A percentile compares a stretch with the other conserved stretches of the same genome.
phyloP scores from a whole-genome alignment of 208 protist species.

The Leishmania mexicana region DNA sequence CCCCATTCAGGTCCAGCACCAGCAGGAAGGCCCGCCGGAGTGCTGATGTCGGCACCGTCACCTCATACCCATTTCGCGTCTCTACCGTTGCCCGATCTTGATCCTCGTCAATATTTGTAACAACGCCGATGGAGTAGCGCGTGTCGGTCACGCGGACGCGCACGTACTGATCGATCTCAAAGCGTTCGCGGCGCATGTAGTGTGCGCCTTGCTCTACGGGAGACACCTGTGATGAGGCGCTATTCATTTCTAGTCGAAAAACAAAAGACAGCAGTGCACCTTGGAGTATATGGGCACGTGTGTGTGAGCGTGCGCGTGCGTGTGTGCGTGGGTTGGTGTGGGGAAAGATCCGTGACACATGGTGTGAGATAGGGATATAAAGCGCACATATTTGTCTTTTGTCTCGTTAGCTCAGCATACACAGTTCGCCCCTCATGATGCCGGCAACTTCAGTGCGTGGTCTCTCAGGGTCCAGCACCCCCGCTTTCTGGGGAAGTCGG shows the following conservation, averaged over 20 bases:
- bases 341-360: background rate
- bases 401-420: no score
- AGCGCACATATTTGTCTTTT: background rate
- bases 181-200: constrained; percentile 51
- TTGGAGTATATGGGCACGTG: background rate
- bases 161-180: constrained; percentile 87
- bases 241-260: constrained; percentile 21
- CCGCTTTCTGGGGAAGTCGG: no score
- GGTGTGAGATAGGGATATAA: background rate
- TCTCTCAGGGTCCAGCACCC: no score
- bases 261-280: background rate
- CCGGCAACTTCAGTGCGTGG: no score
- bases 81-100: constrained; percentile 61
- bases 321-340: background rate
- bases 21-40: constrained; percentile 84
- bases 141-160: constrained; percentile 66
- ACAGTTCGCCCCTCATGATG: no score
- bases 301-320: background rate
- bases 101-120: constrained; percentile 58
- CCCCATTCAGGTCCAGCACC: constrained; percentile 90
- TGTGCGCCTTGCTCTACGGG: background rate
- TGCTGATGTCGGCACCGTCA: constrained; percentile 52
- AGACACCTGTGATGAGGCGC: background rate
- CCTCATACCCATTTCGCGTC: constrained; percentile 85
- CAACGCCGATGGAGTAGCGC: constrained; percentile 80